These are phyloP conservation scores for Trapa bicornis DNA, from an alignment of 345 rosid genomes.

Conservation along the genomic window DNA sequence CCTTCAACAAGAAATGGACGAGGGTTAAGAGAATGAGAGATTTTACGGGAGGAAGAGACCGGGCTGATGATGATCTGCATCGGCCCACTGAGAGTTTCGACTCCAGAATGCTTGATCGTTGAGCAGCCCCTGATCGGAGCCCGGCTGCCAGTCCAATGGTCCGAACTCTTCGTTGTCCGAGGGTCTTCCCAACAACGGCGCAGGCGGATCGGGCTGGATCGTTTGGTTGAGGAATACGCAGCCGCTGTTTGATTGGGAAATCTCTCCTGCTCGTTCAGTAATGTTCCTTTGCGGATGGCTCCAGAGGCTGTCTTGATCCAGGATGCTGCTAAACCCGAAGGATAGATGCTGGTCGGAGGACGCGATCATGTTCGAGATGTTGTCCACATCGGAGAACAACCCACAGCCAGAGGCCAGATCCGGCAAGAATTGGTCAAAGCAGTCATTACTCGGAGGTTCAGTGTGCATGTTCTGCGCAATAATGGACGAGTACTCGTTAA, in stretches of 20 bases:
- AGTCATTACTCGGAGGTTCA: constrained; percentile 2
- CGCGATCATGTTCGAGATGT: constrained; percentile 34
- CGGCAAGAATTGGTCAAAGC: constrained; percentile 35
- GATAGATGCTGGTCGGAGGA: constrained; percentile 31
- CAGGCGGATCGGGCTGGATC: constrained; percentile 25
- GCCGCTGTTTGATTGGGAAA: constrained; percentile 19
- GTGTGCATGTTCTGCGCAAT: neutral
- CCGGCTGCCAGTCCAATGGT: constrained; percentile 69
- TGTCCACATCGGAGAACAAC: constrained; percentile 55
- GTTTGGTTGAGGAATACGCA: constrained; percentile 40
- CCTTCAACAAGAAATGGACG: neutral
- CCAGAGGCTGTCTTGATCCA: constrained; percentile 17
- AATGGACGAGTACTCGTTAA: constrained; percentile 7
- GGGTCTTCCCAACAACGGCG: constrained; percentile 15
- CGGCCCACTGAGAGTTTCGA: constrained; percentile 64
- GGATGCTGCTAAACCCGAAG: constrained; percentile 34
- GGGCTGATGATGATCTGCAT: constrained; percentile 34
- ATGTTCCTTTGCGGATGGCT: constrained; percentile 10
- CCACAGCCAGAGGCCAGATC: constrained; percentile 28
- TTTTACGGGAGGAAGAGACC: constrained; percentile 62
- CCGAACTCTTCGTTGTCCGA: constrained; percentile 37
- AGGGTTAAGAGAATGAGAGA: constrained; percentile 12
- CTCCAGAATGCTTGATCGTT: constrained; percentile 89
- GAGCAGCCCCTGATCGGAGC: constrained; percentile 44
- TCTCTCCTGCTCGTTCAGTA: constrained; percentile 13